Evolutionary conservation across 2,329 filamentous ascomycete genomes (phyloP).

Genomic region (Neopestalotiopsis rosae): DNA sequence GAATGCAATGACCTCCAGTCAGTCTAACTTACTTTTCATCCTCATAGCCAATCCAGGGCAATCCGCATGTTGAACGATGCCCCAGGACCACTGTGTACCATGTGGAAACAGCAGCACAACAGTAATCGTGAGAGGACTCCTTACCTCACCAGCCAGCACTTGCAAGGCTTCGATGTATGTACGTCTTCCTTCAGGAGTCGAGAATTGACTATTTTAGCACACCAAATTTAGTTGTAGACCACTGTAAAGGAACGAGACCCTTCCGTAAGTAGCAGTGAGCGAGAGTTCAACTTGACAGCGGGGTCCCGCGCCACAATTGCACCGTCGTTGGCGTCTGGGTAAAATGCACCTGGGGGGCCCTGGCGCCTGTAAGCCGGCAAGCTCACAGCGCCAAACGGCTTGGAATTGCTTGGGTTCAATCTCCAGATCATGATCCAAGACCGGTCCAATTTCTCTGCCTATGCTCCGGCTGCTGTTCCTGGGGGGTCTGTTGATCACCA

Average conservation of each 20-base stretch:
- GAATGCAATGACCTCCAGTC: neutral
- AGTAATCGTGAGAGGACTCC: neutral
- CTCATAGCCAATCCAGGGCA: too few species aligned
- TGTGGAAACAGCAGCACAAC: too few species aligned
- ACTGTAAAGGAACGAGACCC: neutral
- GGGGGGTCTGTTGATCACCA: neutral
- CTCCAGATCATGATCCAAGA: slow-evolving; percentile 6
- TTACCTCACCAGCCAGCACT: neutral
- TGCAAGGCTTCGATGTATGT: neutral
- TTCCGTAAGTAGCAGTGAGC: neutral
- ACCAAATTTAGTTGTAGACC: neutral
- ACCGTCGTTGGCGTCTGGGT: neutral
- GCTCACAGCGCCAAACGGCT: neutral
- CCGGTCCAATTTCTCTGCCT: slow-evolving; percentile 2
- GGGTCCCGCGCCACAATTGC: neutral
- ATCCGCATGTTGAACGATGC: too few species aligned
- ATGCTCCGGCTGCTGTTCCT: neutral
- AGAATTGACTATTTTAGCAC: neutral
- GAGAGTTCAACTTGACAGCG: neutral
- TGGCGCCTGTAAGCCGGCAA: neutral
- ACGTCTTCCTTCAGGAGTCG: neutral
- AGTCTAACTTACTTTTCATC: too few species aligned
- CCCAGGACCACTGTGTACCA: too few species aligned
- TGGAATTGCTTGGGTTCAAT: slow-evolving; percentile 10
- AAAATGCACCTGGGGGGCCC: neutral